These are phyloP conservation scores for Globisporangium camurandrum DNA, from an alignment of 352 stramenopile species.

Conservation along the genomic window DNA sequence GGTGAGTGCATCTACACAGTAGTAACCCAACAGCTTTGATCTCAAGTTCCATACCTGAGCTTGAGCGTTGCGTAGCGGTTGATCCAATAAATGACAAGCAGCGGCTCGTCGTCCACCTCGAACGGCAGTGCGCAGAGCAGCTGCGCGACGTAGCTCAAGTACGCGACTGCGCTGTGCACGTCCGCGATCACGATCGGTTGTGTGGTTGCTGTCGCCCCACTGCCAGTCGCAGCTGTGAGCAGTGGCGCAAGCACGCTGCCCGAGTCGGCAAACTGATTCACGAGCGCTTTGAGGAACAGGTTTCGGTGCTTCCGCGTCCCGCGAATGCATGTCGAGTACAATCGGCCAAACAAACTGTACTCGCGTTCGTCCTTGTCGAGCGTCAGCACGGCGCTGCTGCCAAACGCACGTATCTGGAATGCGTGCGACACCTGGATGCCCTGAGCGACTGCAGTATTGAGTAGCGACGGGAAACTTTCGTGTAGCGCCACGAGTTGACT, in stretches of 20 bases:
- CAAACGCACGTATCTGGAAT: constrained; percentile 62
- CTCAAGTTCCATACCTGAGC: constrained; percentile 42
- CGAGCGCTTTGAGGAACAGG: constrained; percentile 56
- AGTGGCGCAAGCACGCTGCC: constrained; percentile 22
- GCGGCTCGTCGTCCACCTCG: constrained; percentile 72
- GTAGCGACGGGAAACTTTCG: constrained; percentile 44
- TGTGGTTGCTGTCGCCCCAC: constrained; percentile 5
- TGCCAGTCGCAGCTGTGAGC: not conserved
- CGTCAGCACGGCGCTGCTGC: constrained; percentile 32
- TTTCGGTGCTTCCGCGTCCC: constrained; percentile 27
- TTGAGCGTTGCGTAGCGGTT: constrained; percentile 77
- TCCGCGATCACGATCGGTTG: not conserved
- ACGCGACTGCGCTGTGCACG: constrained; percentile 33
- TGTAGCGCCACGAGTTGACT: constrained; percentile 52
- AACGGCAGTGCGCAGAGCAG: constrained; percentile 68
- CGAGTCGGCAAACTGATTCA: constrained; percentile 66
- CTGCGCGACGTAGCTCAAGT: constrained; percentile 68
- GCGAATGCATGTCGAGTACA: constrained; percentile 66
- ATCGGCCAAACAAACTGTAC: constrained; percentile 59
- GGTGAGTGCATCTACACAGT: too few species aligned
- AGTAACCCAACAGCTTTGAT: too few species aligned
- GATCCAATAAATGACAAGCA: constrained; percentile 85
- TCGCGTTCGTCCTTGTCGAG: constrained; percentile 64
- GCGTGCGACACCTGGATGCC: constrained; percentile 56
- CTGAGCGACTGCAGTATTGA: constrained; percentile 46